Evolutionary conservation across 2,329 filamentous ascomycete species (phyloP), one percentile per base, ranked within the genome.

Genomic region (Penicillium glabrum): DNA sequence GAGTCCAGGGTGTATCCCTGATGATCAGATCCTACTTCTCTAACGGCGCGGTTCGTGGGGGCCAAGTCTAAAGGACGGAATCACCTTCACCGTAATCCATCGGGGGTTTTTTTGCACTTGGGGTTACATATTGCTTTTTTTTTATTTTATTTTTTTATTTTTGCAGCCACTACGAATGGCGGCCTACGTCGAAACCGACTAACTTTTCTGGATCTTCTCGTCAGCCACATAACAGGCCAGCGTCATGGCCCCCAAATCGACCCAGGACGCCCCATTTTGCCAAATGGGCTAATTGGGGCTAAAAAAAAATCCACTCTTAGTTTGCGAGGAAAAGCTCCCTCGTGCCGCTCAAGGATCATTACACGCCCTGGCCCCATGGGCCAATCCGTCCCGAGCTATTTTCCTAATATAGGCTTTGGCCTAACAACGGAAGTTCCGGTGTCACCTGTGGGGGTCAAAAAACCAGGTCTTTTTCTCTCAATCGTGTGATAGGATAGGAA

Each of bases 401-500:
- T 52, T 56, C 51, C 54, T 49, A 35, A 46, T 58, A 50, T 58
- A 58, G 57, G 24, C 53, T 60, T 56, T 52, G 49, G 53, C 51
- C 53, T 61, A 58, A 56, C 19, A 51, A 57, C 39, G 53, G 56
- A 57, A 37, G 39, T 48, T 48, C 58, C 60, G 58, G 49, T 64
- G 63, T 63, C 58, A 66, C 19, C 50, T 62, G 62, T 67, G 64
- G 64, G 60, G 63, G 54, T 58, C 55, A 45, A 64, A 64, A 62
- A 50, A 54, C 47, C 41, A 46, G n/a, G 50, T 46, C 37, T 19
- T 60, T 51, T 24, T 41, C 46, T 51, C 52, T 53, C 43, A 27
- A 46, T 46, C 35, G 19, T 46, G 21, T 43, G 27, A 53, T 37
- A 26, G 50, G 50, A 41, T 41, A 19, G 21, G 14, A 41, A 19